Percentiles rank a stretch among this genome's conserved stretches.
Evolutionary conservation across 495 filamentous ascomycete genomes (phyloP).

Genomic region (Rusavskia elegans): DNA sequence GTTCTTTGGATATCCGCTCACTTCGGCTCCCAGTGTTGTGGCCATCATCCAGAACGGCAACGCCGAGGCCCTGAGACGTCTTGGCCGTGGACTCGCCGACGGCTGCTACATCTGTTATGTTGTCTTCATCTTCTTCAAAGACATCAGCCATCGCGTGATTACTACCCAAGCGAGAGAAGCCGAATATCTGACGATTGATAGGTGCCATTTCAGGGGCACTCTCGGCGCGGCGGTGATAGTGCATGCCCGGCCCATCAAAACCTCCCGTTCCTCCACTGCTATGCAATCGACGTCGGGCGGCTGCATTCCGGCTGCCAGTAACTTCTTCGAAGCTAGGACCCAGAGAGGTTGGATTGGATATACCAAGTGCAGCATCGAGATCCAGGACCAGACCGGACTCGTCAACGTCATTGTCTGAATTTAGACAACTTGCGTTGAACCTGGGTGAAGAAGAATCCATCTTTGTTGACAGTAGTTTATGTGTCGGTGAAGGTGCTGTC

Average conservation of each 20-base stretch:
- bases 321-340: conserved; percentile 25
- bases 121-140: conserved; percentile 91
- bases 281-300: conserved; percentile 65
- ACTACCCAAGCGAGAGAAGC: conserved; percentile 40
- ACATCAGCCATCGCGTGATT: conserved; percentile 67
- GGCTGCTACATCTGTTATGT: conserved; percentile 32
- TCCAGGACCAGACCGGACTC: conserved; percentile 69
- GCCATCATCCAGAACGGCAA: conserved; percentile 23
- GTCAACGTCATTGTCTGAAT: conserved; percentile 34
- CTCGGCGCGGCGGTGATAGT: conserved; percentile 67
- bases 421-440: conserved; percentile 18
- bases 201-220: conserved; percentile 81
- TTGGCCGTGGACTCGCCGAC: conserved; percentile 7
- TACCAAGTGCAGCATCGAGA: conserved; percentile 86
- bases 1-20: conserved; percentile 24
- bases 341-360: conserved; percentile 60
- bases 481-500: conserved; percentile 22
- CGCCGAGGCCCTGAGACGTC: conserved; percentile 33
- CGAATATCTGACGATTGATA: conserved; percentile 52
- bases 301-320: conserved; percentile 37
- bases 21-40: conserved; percentile 7
- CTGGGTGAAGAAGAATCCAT: conserved; percentile 28
- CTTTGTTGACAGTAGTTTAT: conserved; percentile 15
- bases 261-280: conserved; percentile 66
- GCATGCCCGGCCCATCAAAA: conserved; percentile 67